Evolutionary conservation across 139 green algal genomes (phyloP), one percentile per base, ranked within the genome.

Genomic region (Dunaliella primolecta): DNA sequence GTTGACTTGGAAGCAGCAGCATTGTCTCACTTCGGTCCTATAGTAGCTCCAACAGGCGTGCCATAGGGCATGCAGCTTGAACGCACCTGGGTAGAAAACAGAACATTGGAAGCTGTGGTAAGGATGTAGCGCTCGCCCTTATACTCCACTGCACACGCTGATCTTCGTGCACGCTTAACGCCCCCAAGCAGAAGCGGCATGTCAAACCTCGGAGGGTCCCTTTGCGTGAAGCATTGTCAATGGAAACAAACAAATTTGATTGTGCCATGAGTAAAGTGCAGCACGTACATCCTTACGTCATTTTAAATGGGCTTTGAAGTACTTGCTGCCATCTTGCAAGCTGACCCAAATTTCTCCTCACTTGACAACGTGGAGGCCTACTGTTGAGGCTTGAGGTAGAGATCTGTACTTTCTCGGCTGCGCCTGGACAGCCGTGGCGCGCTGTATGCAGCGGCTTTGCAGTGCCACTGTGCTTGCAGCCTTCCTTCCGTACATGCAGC

Each of bases 131-230:
- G 33, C 78, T 78, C 2, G 7, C 82, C 84, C 2, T 80, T 29
- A 82, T 87, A 75, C 34, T 32, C n/a, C 24, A 87, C 37, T 3
- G 87, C 84, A 64, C 75, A 82, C 0, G 84, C 87, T 31, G 86
- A 81, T 35, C 87, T 81, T 24, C 33, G 84, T 20, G 78, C 75
- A 0, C 38, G 33, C 34, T 11, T 25, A 37, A 85, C 75, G 20
- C 72, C 31, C 21, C 87, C 87, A 31, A 90, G 46, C 87, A 90
- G 82, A 46, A 90, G 81, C 29, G 87, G 87, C 77, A 90, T 74
- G 84, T 90, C 87, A 55, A 88, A 90, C 27, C 84, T 81, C 3
- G 87, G 87, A 37, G 74, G 33, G 38, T 90, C 87, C 71, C 84
- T 81, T n/a, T n/a, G n/a, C n/a, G n/a, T 37, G 86, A 75, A n/a